Evolutionary conservation across 75 land plant species (phyloP), one percentile per base, ranked within the genome.

Genomic region (Sequoia sempervirens): DNA sequence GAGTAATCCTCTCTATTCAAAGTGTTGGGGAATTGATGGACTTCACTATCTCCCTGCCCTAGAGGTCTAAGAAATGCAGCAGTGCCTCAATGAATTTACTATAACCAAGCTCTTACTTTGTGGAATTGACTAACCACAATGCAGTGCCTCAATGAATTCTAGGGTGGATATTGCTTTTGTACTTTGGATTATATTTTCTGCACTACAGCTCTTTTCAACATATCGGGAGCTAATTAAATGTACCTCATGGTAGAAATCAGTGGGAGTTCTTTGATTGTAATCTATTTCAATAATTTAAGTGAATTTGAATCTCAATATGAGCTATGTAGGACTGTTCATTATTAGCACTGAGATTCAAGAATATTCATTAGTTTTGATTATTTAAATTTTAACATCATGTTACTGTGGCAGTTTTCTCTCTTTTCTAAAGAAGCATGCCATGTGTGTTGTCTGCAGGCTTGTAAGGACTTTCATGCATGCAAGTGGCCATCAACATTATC

Each of bases 381-480:
- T 78, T 37, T 9, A 9, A 1, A 47, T 47, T 47, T 47, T 32
- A 74, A 37, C 12, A 12, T 82, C 32, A 70, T 11, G 36, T 82
- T 34, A 12, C 23, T 82, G 40, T 84, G 30, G 50, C 47, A 72
- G 81, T 75, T 45, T 2, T 38, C n/a, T 79, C 46, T 15, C 26
- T 45, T 43, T 7, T 23, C 6, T 26, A 78, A 76, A n/a, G 47
- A 45, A 26, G 30, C 80, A 78, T 78, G 50, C 30, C 18, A 78
- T n/a, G 13, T 78, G 12, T 78, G 14, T 78, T 78, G 11, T 20
- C 78, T 85, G 82, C 88, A 96, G 98, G 95, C 87, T 79, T 95
- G 97, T 69, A 92, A 90, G 70, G 98, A 96, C 83, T 96, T 90
- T 78, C 94, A 89, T 84, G 93, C 94, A 76, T 96, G 98, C 86